phyloP scores from a whole-genome alignment of 371 early-diverging fungal genomes.

The Rhizopus microsporus region DNA sequence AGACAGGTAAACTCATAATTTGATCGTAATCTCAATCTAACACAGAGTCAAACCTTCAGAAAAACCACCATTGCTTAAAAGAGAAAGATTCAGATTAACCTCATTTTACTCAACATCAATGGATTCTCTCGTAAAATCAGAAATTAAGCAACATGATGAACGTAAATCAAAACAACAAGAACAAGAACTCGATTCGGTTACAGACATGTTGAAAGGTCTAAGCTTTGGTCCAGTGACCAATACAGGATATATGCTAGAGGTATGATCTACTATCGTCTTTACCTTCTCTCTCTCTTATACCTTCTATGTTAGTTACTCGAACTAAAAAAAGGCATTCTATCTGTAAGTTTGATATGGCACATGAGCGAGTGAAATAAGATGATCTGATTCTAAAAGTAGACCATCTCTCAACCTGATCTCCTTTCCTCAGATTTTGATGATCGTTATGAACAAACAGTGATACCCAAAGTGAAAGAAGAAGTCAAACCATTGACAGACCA shows the following conservation, averaged over 20 bases:
- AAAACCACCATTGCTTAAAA: neutral
- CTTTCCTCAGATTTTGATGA: conserved; percentile 7
- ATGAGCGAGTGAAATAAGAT: neutral
- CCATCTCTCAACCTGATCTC: neutral
- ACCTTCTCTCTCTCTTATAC: too few species aligned
- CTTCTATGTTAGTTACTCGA: neutral
- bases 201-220: neutral
- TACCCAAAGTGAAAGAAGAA: neutral
- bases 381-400: neutral
- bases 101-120: neutral
- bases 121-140: neutral
- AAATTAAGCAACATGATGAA: neutral
- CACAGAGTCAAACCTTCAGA: neutral
- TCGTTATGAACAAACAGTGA: conserved; percentile 8
- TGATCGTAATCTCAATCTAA: neutral
- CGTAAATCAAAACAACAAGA: neutral
- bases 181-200: neutral
- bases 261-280: too few species aligned
- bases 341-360: neutral
- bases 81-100: neutral
- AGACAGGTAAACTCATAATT: conserved; percentile 2
- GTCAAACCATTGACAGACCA: conserved; percentile 34
- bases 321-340: neutral
- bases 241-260: too few species aligned
- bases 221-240: neutral